A percentile compares a stretch with the other conserved stretches of the same genome.
Conservation (phyloP, 2,329 filamentous ascomycete species). For the Nemania serpens region DNA sequence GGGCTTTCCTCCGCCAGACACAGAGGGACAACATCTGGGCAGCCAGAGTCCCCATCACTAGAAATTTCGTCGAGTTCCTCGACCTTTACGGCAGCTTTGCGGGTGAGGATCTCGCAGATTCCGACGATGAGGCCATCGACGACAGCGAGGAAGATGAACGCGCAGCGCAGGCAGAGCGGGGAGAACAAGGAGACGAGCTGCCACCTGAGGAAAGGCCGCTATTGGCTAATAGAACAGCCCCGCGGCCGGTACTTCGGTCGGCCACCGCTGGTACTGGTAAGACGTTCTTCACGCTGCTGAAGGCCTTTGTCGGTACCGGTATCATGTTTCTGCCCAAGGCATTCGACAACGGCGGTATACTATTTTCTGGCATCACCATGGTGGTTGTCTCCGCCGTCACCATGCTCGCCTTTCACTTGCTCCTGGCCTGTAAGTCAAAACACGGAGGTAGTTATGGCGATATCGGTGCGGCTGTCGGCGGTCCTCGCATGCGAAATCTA, state of each 20-base stretch:
- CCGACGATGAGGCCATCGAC: slow-evolving; percentile 63
- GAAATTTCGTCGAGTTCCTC: slow-evolving; percentile 75
- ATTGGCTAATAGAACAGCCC: slow-evolving; percentile 59
- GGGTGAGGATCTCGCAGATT: slow-evolving; percentile 68
- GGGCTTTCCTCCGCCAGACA: slow-evolving; percentile 49
- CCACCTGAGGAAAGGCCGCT: slow-evolving; percentile 63
- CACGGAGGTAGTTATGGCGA: slow-evolving; percentile 77
- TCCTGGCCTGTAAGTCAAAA: slow-evolving; percentile 67
- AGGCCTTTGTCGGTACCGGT: slow-evolving; percentile 79
- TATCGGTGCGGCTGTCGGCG: slow-evolving; percentile 68
- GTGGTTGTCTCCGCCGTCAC: slow-evolving; percentile 68
- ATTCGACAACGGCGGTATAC: slow-evolving; percentile 73
- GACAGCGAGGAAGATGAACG: slow-evolving; percentile 48
- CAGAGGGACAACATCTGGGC: slow-evolving; percentile 44
- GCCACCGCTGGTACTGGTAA: slow-evolving; percentile 71
- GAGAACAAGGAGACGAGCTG: slow-evolving; percentile 36
- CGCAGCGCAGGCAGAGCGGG: slow-evolving; percentile 18
- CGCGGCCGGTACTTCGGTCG: slow-evolving; percentile 48
- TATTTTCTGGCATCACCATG: slow-evolving; percentile 74
- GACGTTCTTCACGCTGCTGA: slow-evolving; percentile 78
- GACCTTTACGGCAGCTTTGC: slow-evolving; percentile 78
- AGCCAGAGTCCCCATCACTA: slow-evolving; percentile 61
- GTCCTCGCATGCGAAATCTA: slow-evolving; percentile 64
- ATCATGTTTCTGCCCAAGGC: slow-evolving; percentile 84
- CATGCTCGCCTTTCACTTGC: slow-evolving; percentile 72